A percentile compares a stretch with the other conserved stretches of the same genome.
phyloP scores from a whole-genome alignment of 176 grass and related monocot species.

The Rhipidocladum racemiflorum region DNA sequence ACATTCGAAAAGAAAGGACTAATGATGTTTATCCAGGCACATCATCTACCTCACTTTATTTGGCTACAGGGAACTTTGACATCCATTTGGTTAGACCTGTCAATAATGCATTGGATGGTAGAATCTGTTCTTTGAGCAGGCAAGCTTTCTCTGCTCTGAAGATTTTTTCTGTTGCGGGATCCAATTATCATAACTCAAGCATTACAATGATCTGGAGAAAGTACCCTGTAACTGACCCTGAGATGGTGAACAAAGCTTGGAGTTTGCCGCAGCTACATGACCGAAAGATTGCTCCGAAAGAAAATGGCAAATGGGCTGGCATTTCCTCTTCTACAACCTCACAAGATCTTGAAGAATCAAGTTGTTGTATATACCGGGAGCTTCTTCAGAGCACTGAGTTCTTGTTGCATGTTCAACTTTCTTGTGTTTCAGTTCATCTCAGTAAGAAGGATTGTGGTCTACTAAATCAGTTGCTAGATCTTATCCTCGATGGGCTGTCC shows the following conservation, averaged over 20 bases:
- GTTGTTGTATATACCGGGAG: slow-evolving; percentile 52
- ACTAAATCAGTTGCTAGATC: slow-evolving; percentile 59
- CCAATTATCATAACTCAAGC: slow-evolving; percentile 42
- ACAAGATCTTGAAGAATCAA: slow-evolving; percentile 61
- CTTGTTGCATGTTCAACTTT: slow-evolving; percentile 74
- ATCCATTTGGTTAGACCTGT: slow-evolving; percentile 70
- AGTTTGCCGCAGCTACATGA: slow-evolving; percentile 68
- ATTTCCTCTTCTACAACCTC: slow-evolving; percentile 66
- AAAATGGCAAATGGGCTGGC: slow-evolving; percentile 55
- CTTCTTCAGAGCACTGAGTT: slow-evolving; percentile 74
- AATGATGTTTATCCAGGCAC: slow-evolving; percentile 36
- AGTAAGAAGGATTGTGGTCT: slow-evolving; percentile 62
- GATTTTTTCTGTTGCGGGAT: slow-evolving; percentile 64
- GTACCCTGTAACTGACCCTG: slow-evolving; percentile 43
- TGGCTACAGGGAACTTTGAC: slow-evolving; percentile 58
- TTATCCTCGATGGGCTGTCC: slow-evolving; percentile 52
- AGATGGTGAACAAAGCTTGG: slow-evolving; percentile 70
- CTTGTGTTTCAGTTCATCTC: slow-evolving; percentile 54
- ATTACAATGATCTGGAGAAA: slow-evolving; percentile 64
- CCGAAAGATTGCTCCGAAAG: slow-evolving; percentile 45
- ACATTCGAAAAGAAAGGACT: slow-evolving; percentile 43
- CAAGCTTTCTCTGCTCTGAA: slow-evolving; percentile 63
- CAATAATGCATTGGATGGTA: slow-evolving; percentile 31
- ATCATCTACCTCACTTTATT: slow-evolving; percentile 62
- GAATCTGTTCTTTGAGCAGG: slow-evolving; percentile 29